A percentile compares a stretch with the other conserved stretches of the same genome.
phyloP scores from a whole-genome alignment of 2,329 filamentous ascomycete genomes.

The Nigrospora sphaerica region DNA sequence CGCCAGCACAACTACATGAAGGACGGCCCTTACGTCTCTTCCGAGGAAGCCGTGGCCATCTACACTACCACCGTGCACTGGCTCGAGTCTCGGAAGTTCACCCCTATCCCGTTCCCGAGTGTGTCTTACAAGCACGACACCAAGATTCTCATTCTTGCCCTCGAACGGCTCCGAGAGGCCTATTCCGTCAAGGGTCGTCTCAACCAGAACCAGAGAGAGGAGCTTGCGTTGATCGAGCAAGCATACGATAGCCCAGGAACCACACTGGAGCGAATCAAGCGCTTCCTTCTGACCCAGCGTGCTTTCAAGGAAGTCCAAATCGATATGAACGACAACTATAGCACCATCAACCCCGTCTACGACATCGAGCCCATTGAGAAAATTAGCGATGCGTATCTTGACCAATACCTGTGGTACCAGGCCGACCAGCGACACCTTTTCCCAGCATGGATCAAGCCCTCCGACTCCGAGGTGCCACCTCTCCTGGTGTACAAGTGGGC shows the following conservation, averaged over 20 bases:
- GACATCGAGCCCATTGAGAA: constrained; percentile 99
- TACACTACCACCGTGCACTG: constrained; percentile 99
- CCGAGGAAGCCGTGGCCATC: constrained; percentile 95
- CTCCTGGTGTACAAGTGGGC: constrained; percentile 97
- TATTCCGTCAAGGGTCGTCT: constrained; percentile 96
- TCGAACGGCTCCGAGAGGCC: constrained; percentile 87
- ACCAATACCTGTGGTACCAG: constrained; percentile 99
- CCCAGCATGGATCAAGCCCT: constrained; percentile 98
- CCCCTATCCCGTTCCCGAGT: constrained; percentile 95
- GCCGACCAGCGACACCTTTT: constrained; percentile 95
- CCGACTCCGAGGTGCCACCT: constrained; percentile 93
- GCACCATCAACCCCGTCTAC: constrained; percentile 96
- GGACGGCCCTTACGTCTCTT: constrained; percentile 96
- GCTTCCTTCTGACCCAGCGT: constrained; percentile 91
- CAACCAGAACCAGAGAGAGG: constrained; percentile 96
- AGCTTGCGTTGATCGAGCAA: constrained; percentile 93
- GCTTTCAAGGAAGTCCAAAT: constrained; percentile 99
- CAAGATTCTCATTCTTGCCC: constrained; percentile 91
- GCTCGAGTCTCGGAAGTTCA: constrained; percentile 97
- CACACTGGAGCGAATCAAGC: constrained; percentile 91
- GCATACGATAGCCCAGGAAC: constrained; percentile 97
- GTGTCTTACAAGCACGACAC: constrained; percentile 99
- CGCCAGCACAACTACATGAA: constrained; percentile 99
- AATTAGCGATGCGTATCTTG: constrained; percentile 96
- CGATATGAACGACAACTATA: constrained; percentile 99